A percentile compares a stretch with the other conserved stretches of the same genome.
Conservation (phyloP, 2,329 filamentous ascomycete species). For the Chrysosporium queenslandicum region DNA sequence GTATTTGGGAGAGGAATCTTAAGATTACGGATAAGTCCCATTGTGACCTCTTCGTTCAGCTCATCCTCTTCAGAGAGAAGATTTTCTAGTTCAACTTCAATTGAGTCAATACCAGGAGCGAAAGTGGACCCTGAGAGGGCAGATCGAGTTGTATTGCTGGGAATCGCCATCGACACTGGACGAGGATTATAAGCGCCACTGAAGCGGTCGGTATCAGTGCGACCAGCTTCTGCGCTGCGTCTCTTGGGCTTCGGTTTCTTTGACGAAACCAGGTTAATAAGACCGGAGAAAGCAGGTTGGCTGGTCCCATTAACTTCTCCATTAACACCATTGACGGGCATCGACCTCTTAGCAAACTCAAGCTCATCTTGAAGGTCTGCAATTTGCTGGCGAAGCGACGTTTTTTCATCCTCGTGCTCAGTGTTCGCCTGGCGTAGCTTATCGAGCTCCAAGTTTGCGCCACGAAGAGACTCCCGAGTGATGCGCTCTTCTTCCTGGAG, state of each 20-base stretch:
- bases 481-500: constrained; percentile 89
- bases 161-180: constrained; percentile 89
- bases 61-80: constrained; percentile 91
- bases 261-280: constrained; percentile 93
- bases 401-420: constrained; percentile 74
- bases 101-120: constrained; percentile 71
- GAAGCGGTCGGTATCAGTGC: constrained; percentile 77
- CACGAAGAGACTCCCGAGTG: constrained; percentile 69
- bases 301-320: constrained; percentile 48
- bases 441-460: constrained; percentile 72
- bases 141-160: constrained; percentile 44
- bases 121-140: constrained; percentile 67
- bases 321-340: constrained; percentile 59
- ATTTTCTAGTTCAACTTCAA: constrained; percentile 89
- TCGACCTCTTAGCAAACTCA: constrained; percentile 69
- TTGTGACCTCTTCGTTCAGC: constrained; percentile 91
- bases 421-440: constrained; percentile 63
- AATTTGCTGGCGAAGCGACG: constrained; percentile 75
- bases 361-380: constrained; percentile 85
- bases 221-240: constrained; percentile 79
- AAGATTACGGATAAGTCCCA: constrained; percentile 90
- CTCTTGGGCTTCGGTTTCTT: constrained; percentile 82
- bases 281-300: constrained; percentile 55
- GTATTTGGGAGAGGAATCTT: constrained; percentile 87
- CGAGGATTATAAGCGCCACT: constrained; percentile 87